Percentiles rank a stretch among this genome's conserved stretches.
Conservation (phyloP, 129 eudicot genomes). For the Scalesia atractyloides region DNA sequence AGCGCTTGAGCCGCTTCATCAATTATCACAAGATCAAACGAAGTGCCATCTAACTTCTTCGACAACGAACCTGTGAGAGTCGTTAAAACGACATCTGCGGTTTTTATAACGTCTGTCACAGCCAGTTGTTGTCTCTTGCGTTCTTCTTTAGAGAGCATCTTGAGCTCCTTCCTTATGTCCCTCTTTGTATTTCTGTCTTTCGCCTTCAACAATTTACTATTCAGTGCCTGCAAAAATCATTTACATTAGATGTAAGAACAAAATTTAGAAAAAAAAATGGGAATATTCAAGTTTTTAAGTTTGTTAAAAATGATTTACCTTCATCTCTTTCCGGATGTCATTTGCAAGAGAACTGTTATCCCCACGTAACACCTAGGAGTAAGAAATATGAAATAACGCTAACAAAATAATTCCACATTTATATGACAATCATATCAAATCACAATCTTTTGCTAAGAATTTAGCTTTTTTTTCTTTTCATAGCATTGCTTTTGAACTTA, state of each 20-base stretch:
- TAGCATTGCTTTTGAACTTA: conserved; percentile 6
- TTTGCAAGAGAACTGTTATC: conserved; percentile 96
- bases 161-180: conserved; percentile 88
- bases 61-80: conserved; percentile 89
- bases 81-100: conserved; percentile 77
- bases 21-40: conserved; percentile 86
- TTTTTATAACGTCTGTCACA: conserved; percentile 84
- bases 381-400: neutral
- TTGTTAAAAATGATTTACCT: conserved; percentile 43
- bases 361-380: conserved; percentile 80
- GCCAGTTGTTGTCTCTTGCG: conserved; percentile 96
- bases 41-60: conserved; percentile 60
- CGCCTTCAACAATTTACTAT: conserved; percentile 79
- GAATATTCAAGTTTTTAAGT: neutral
- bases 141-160: conserved; percentile 89
- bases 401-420: neutral
- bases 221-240: conserved; percentile 55
- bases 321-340: conserved; percentile 98
- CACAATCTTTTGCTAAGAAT: neutral
- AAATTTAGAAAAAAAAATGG: neutral
- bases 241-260: neutral
- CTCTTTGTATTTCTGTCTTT: conserved; percentile 90
- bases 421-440: neutral
- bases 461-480: neutral
- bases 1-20: conserved; percentile 99